Evolutionary conservation across 352 stramenopile genomes (phyloP), one percentile per base, ranked within the genome.

Genomic region (Pythium guiyangense): DNA sequence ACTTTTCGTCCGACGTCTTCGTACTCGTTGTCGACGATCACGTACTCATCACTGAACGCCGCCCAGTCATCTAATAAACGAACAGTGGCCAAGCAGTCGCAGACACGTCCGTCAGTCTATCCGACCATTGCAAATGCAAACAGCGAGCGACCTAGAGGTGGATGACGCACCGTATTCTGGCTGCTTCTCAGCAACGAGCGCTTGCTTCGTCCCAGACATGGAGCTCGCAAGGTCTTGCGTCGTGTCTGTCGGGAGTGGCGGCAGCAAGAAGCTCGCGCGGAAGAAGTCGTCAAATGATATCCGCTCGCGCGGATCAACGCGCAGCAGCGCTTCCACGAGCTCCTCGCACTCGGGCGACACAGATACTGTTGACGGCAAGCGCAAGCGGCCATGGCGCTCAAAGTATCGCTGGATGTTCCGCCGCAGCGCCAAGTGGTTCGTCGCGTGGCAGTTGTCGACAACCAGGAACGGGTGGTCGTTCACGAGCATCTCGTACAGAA

Each of bases 231-330:
- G 67, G 39, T 83, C 71, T 31, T 50, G 29, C 2, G 52, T 49
- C 3, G 42, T 44, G 4, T 59, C 59, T 8, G 69, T 67, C 25
- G 77, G 77, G 25, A 64, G 64, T 3, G 77, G 77, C 26, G 79
- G 79, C 48, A 90, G 59, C 54, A 92, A 46, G 56, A 92, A 92
- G 27, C 68, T 66, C 3, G 77, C 77, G 31, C 70, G 74, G 54
- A 92, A 92, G 44, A 86, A 92, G 29, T 90, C 73, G 54, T 92
- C 82, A 63, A 92, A 92, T 4, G 79, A 90, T 47, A 92, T 85
- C 27, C 82, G 68, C 37, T 84, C 66, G 20, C 73, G 68, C 29
- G 82, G 82, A 39, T 92, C 77, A 3, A 85, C 69, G 14, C 73
- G 77, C 8, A 92, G 60, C 18, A 92, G 57, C 18, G 64, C 77